Evolutionary conservation across 2,329 filamentous ascomycete species (phyloP), one percentile per base, ranked within the genome.

Genomic region (Plectosphaerella cucumerina): DNA sequence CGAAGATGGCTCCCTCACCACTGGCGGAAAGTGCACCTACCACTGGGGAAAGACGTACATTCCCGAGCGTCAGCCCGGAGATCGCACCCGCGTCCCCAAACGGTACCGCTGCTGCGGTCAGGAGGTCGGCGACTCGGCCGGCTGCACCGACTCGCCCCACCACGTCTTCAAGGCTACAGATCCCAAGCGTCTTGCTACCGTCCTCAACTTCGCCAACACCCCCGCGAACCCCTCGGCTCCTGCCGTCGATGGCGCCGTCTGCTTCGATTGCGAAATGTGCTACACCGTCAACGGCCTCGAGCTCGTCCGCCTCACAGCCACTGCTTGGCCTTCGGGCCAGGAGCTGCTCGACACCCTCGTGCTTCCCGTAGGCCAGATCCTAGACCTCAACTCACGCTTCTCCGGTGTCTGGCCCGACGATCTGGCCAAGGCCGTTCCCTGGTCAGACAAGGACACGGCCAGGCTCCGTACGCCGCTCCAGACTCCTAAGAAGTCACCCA

Each of bases 241-340:
- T 0, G 60, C 67, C 1, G 12, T 31, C 12, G 71, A 78, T 48
- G 80, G 81, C 34, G 89, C 87, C 3, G 84, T 97, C 11, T 87
- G 85, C 56, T 93, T 99, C 61, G 94, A 99, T 66, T 97, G 94
- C 62, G 94, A 99, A 65, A 99, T 99, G 94, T 90, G 89, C 5
- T 97, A 96, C 64, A 99, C 95, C 0, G 89, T 89, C 1, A 70
- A 87, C 47, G 94, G 95, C 0, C 73, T 97, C 57, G 94, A 99
- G 66, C 78, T 99, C 17, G 86, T 97, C 51, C 89, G 94, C 9
- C 70, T 99, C 3, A 97, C 94, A 0, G 92, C 89, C 5, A 86
- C 93, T 4, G 84, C 86, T 10, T 99, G 94, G 92, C 93, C 93
- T 0, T 74, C 78, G 9, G 88, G 89, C 18, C 80, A 85, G 48